phyloP scores from a whole-genome alignment of 352 stramenopile genomes.

The Phytopythium delawarense region DNA sequence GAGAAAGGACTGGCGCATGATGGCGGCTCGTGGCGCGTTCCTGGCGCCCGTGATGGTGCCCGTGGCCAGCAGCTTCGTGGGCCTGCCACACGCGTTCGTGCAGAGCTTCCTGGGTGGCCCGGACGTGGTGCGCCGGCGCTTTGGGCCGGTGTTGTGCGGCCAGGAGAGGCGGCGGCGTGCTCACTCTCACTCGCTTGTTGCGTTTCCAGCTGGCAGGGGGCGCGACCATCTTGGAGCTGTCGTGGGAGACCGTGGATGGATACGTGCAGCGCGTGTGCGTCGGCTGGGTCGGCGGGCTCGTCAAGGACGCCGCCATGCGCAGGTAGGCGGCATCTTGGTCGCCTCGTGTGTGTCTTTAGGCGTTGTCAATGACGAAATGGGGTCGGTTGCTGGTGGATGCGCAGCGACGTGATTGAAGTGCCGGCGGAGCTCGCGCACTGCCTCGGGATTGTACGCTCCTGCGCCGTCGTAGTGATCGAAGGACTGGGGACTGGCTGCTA shows the following conservation, averaged over 20 bases:
- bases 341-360: too few species aligned
- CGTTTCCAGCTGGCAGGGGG: conserved; percentile 24
- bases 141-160: not conserved
- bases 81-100: conserved; percentile 61
- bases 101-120: conserved; percentile 45
- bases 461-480: not conserved
- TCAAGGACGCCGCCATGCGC: conserved; percentile 40
- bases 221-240: conserved; percentile 66
- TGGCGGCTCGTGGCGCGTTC: conserved; percentile 50
- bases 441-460: conserved; percentile 58
- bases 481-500: not conserved
- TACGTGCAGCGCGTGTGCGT: conserved; percentile 74
- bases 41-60: conserved; percentile 59
- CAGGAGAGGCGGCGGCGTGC: not conserved
- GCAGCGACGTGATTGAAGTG: conserved; percentile 81
- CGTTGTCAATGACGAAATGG: not conserved
- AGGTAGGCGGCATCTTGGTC: conserved; percentile 22
- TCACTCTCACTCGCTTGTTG: not conserved
- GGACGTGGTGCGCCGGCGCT: conserved; percentile 21
- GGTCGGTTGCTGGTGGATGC: not conserved
- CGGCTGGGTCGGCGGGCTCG: conserved; percentile 60
- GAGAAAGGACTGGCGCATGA: not conserved
- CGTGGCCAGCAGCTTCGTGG: conserved; percentile 67
- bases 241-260: conserved; percentile 76
- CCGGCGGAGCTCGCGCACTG: conserved; percentile 78